A percentile compares a stretch with the other conserved stretches of the same genome.
These are phyloP conservation scores for Penicillium angulare DNA, from an alignment of 495 filamentous ascomycete genomes.

Conservation along the genomic window DNA sequence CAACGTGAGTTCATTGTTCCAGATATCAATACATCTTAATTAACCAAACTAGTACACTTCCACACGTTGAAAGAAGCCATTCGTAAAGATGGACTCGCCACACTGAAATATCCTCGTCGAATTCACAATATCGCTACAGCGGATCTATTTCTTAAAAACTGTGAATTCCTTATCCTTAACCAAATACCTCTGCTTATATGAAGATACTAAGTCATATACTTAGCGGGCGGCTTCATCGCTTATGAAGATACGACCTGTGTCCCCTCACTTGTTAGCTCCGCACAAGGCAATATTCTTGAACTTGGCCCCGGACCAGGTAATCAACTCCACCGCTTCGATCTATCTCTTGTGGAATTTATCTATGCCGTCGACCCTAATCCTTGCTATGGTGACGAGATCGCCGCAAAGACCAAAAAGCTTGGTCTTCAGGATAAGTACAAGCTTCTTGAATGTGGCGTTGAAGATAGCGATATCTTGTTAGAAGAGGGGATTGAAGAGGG, in stretches of 20 bases:
- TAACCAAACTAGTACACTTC: slow-evolving; percentile 28
- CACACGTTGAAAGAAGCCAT: slow-evolving; percentile 18
- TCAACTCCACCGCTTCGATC: slow-evolving; percentile 42
- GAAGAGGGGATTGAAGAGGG: slow-evolving; percentile 35
- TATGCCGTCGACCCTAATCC: slow-evolving; percentile 48
- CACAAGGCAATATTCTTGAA: slow-evolving; percentile 44
- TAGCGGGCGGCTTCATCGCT: slow-evolving; percentile 28
- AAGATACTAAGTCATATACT: slow-evolving; percentile 5
- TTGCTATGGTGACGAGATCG: slow-evolving; percentile 19
- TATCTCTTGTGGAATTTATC: slow-evolving; percentile 28
- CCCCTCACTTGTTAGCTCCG: slow-evolving; percentile 37
- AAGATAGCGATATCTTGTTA: slow-evolving; percentile 35
- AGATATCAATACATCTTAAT: too few species aligned
- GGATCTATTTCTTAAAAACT: slow-evolving; percentile 18
- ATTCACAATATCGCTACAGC: slow-evolving; percentile 23
- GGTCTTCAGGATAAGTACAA: slow-evolving; percentile 37
- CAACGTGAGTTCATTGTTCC: too few species aligned
- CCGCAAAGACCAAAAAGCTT: slow-evolving; percentile 21
- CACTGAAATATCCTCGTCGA: slow-evolving; percentile 9
- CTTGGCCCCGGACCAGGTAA: slow-evolving; percentile 49
- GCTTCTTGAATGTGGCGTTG: slow-evolving; percentile 33
- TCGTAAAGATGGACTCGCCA: slow-evolving; percentile 18
- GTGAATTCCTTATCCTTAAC: slow-evolving; percentile 4
- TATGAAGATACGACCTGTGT: slow-evolving; percentile 42
- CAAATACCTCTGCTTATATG: background rate